A percentile compares a stretch with the other conserved stretches of the same genome.
Conservation (phyloP, 2,329 filamentous ascomycete species). For the Periconia digitata region DNA sequence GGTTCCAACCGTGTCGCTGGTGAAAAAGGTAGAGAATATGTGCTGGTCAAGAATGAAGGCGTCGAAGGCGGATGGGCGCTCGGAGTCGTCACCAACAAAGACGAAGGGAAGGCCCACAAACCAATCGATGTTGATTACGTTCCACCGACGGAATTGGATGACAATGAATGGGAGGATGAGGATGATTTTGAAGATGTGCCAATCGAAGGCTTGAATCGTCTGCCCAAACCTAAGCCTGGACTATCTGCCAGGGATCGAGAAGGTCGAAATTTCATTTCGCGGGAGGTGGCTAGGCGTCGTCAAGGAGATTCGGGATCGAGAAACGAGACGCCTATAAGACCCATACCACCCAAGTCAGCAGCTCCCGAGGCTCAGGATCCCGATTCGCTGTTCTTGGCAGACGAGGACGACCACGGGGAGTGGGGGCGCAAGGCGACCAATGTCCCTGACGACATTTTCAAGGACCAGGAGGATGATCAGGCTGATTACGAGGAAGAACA, state of each 20-base stretch:
- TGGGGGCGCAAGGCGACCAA: conserved; percentile 45
- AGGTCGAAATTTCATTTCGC: conserved; percentile 40
- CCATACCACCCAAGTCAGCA: conserved; percentile 17
- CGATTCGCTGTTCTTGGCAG: conserved; percentile 59
- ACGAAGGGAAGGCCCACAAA: conserved; percentile 76
- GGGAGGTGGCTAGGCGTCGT: conserved; percentile 47
- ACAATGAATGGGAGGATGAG: conserved; percentile 68
- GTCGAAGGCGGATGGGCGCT: conserved; percentile 95
- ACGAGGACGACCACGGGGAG: conserved; percentile 45
- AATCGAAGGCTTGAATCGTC: conserved; percentile 82
- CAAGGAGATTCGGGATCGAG: conserved; percentile 51
- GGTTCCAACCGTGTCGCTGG: conserved; percentile 71
- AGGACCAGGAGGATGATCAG: conserved; percentile 46
- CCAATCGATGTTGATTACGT: conserved; percentile 88
- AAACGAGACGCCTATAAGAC: conserved; percentile 23
- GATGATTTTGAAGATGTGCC: conserved; percentile 91
- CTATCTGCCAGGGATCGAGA: conserved; percentile 26
- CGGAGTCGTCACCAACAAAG: conserved; percentile 86
- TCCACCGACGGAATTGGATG: conserved; percentile 51
- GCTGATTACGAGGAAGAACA: conserved; percentile 70
- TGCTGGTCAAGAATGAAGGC: conserved; percentile 92
- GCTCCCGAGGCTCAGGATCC: conserved; percentile 41
- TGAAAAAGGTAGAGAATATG: conserved; percentile 90
- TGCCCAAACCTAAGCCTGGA: conserved; percentile 63
- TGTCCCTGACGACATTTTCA: conserved; percentile 62